A percentile compares a stretch with the other conserved stretches of the same genome.
Evolutionary conservation across 345 rosid species (phyloP).

Genomic region (Alliaria petiolata): DNA sequence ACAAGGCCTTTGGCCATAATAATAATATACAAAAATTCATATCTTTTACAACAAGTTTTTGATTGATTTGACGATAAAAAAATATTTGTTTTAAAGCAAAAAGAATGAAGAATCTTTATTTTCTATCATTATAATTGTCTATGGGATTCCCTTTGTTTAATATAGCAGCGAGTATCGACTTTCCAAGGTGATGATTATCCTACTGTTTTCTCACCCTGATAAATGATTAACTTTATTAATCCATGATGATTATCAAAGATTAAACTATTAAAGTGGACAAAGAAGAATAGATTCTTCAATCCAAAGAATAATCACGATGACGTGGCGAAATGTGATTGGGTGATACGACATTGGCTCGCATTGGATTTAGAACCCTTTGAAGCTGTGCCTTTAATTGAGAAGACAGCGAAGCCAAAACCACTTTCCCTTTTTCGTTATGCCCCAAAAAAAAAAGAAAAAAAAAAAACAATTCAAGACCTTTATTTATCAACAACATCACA

Average conservation of each 20-base stretch:
- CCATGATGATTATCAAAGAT: conserved; percentile 2
- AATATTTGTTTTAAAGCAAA: not conserved
- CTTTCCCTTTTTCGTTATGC: conserved; percentile 4
- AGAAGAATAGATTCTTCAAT: conserved; percentile 5
- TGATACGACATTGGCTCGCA: not conserved
- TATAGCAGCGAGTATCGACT: no score
- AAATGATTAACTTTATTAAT: not conserved
- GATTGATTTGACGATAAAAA: no score
- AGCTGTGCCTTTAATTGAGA: conserved; percentile 23
- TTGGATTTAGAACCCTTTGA: conserved; percentile 18
- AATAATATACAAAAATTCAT: no score
- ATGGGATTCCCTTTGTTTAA: not conserved
- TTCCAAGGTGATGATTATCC: conserved; percentile 19
- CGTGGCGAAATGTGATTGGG: conserved; percentile 18
- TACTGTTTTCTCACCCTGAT: not conserved
- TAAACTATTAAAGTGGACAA: conserved; percentile 8
- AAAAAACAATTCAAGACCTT: not conserved
- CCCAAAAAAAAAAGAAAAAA: not conserved
- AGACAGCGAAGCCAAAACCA: conserved; percentile 30
- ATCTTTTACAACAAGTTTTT: no score
- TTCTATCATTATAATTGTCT: not conserved
- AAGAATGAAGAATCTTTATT: not conserved
- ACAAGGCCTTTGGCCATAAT: no score
- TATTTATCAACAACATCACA: conserved; percentile 6
- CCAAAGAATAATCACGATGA: conserved; percentile 8